Conservation (phyloP, 371 early-diverging fungal genomes). For the Lichtheimia corymbifera region DNA sequence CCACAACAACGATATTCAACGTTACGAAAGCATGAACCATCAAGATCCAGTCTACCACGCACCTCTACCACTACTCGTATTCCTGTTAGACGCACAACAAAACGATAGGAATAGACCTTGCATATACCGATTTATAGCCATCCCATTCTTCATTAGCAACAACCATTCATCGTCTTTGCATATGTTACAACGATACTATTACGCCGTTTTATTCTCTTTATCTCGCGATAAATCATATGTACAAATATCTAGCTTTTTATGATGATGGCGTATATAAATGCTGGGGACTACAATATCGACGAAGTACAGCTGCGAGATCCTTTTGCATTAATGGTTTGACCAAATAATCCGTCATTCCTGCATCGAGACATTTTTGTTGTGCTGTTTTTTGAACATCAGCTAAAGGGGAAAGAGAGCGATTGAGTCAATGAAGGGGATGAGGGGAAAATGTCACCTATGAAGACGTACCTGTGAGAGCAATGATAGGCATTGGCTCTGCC, state of each 20-base stretch:
- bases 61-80: constrained; percentile 1
- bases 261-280: too few relatives aligned
- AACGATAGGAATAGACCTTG: neutral
- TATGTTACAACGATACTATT: too few relatives aligned
- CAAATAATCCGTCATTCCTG: constrained; percentile 60
- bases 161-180: too few relatives aligned
- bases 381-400: constrained; percentile 59
- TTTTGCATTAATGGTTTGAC: constrained; percentile 52
- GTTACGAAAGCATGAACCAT: neutral
- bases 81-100: neutral
- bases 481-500: constrained; percentile 30
- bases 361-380: constrained; percentile 51
- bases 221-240: too few relatives aligned
- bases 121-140: neutral
- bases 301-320: constrained; percentile 35
- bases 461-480: constrained; percentile 44
- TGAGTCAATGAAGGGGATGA: neutral
- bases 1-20: neutral
- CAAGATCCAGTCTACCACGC: neutral
- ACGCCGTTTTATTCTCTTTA: too few relatives aligned
- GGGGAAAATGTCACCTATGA: neutral
- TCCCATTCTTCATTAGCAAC: too few relatives aligned
- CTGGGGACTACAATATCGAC: constrained; percentile 14
- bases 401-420: constrained; percentile 3
- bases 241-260: too few relatives aligned